These are phyloP conservation scores for Metschnikowia shivogae DNA, from an alignment of 805 yeast species.

Conservation along the genomic window DNA sequence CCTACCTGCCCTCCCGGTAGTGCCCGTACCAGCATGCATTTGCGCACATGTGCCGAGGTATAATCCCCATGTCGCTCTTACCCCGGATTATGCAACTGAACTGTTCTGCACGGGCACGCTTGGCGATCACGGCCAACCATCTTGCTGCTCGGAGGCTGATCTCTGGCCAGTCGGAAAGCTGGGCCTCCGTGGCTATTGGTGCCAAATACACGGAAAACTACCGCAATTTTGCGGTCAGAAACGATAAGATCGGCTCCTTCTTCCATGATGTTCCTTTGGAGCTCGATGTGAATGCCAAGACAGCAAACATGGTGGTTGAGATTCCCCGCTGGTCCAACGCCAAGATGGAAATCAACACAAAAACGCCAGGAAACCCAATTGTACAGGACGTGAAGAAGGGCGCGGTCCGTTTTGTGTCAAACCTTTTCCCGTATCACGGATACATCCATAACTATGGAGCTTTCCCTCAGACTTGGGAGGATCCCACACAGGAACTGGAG, in stretches of 20 bases:
- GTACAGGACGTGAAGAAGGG: conserved; percentile 98
- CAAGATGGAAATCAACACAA: conserved; percentile 91
- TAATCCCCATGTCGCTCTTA: not conserved
- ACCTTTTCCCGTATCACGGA: conserved; percentile 98
- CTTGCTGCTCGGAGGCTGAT: not conserved
- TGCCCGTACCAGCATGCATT: not conserved
- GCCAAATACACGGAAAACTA: conserved; percentile 32
- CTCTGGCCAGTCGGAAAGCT: not conserved
- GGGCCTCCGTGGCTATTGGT: conserved; percentile 20
- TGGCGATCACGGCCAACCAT: conserved; percentile 11
- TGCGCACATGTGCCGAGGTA: conserved; percentile 1
- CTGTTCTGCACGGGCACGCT: conserved; percentile 7
- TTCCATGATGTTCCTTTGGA: conserved; percentile 71
- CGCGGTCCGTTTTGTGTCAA: conserved; percentile 89
- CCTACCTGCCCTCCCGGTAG: not conserved
- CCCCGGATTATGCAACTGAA: conserved; percentile 1
- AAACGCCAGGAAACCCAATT: conserved; percentile 81
- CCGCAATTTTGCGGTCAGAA: conserved; percentile 43
- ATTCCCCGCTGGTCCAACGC: conserved; percentile 99
- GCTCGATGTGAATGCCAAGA: conserved; percentile 33
- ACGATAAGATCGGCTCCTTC: conserved; percentile 48
- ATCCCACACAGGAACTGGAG: conserved; percentile 52
- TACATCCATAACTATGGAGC: conserved; percentile 99
- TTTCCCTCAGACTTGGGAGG: conserved; percentile 93
- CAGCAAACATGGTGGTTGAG: conserved; percentile 81